phyloP scores from a whole-genome alignment of 78 protist genomes.

The Emiliania huxleyi region DNA sequence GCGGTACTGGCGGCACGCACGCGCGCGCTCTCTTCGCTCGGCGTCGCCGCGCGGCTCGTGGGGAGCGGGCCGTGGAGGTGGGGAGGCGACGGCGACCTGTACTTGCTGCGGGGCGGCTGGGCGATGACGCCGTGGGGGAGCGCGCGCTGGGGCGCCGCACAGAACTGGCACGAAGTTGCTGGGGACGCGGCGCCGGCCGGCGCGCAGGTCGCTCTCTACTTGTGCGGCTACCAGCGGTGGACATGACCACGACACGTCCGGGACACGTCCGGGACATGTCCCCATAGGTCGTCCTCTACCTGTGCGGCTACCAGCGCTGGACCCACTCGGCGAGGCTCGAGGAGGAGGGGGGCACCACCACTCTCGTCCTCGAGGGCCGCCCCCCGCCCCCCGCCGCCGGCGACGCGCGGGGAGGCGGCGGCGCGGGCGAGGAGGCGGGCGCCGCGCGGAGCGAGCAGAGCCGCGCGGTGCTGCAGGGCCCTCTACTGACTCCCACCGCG shows the following conservation, averaged over 20 bases:
- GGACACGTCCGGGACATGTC: too few relatives aligned
- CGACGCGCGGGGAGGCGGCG: neutral
- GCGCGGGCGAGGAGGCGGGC: neutral
- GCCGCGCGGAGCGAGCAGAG: neutral
- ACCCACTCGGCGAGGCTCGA: neutral
- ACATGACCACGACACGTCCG: too few relatives aligned
- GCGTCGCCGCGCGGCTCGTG: neutral
- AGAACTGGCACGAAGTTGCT: too few relatives aligned
- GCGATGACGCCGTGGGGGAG: neutral
- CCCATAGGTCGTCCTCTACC: neutral
- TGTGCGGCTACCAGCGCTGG: neutral
- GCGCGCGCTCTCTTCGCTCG: neutral
- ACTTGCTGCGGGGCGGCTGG: neutral
- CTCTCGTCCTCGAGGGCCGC: neutral
- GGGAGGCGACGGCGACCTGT: neutral
- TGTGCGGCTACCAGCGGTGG: neutral
- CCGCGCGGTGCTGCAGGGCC: neutral
- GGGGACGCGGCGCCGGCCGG: too few relatives aligned
- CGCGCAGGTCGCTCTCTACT: neutral
- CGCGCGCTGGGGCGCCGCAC: neutral
- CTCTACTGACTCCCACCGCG: neutral
- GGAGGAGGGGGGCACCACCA: neutral
- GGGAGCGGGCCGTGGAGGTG: neutral
- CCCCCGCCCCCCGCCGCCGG: neutral
- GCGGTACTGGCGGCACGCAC: neutral